phyloP scores from a whole-genome alignment of 2,329 filamentous ascomycete genomes.

The Aciculosporium take region DNA sequence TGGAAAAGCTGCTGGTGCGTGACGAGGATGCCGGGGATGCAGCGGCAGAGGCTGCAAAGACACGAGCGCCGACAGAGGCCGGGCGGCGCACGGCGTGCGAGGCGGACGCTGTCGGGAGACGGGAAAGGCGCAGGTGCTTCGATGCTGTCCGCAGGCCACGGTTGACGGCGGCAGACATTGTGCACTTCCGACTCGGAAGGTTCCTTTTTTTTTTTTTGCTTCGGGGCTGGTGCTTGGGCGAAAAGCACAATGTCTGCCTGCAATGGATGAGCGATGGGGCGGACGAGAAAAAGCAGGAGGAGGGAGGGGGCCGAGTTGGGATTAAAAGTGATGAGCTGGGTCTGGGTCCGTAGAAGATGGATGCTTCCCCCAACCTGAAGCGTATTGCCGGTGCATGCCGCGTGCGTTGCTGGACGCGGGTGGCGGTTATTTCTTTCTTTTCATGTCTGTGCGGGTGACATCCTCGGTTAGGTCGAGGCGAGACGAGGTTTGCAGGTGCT shows the following conservation, averaged over 20 bases:
- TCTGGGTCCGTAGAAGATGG: too few species aligned
- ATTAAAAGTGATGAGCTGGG: too few species aligned
- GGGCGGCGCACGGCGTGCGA: slow-evolving; percentile 8
- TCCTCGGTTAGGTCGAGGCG: slow-evolving; percentile 3
- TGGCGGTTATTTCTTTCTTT: too few species aligned
- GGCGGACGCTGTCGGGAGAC: slow-evolving; percentile 9
- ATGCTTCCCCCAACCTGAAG: background rate
- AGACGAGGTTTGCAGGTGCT: too few species aligned
- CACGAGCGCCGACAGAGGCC: slow-evolving; percentile 14
- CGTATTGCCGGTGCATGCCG: slow-evolving; percentile 8
- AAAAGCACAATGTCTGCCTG: too few species aligned
- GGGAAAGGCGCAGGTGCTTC: slow-evolving; percentile 36
- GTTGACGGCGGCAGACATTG: slow-evolving; percentile 39
- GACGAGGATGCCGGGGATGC: slow-evolving; percentile 11
- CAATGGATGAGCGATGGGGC: background rate
- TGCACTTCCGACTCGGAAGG: too few species aligned
- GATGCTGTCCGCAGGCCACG: slow-evolving; percentile 40
- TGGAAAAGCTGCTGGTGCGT: slow-evolving; percentile 31
- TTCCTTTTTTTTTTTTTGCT: too few species aligned
- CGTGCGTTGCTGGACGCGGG: too few species aligned
- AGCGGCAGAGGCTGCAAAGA: slow-evolving; percentile 17
- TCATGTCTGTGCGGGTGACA: too few species aligned
- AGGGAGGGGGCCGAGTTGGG: background rate
- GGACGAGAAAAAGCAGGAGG: background rate
- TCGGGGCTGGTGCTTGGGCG: background rate